Evolutionary conservation across 371 early-diverging fungal species (phyloP), one percentile per base, ranked within the genome.

Genomic region (Haplosporangium sp.): DNA sequence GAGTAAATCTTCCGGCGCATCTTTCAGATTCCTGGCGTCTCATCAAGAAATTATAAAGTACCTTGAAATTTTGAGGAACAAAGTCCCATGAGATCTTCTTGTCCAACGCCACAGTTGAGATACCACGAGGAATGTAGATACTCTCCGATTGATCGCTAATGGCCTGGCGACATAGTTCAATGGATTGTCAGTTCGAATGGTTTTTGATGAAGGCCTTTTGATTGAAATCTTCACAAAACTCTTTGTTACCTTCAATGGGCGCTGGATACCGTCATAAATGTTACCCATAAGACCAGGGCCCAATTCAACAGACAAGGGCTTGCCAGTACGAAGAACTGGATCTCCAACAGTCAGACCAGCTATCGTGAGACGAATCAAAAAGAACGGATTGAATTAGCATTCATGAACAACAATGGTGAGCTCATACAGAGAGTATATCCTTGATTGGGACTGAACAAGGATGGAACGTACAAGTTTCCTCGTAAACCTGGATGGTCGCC

Each of bases 191-290:
- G n/a, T n/a, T n/a, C n/a, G n/a, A n/a, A n/a, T n/a, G n/a, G n/a
- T n/a, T n/a, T n/a, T n/a, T n/a, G n/a, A n/a, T n/a, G n/a, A n/a
- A n/a, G n/a, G n/a, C n/a, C n/a, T n/a, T n/a, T n/a, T n/a, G n/a
- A n/a, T n/a, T n/a, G n/a, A n/a, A n/a, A n/a, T n/a, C n/a, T n/a
- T n/a, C n/a, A n/a, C n/a, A n/a, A n/a, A n/a, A n/a, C n/a, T n/a
- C n/a, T n/a, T n/a, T n/a, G n/a, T 52, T 66, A 91, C 91, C 86
- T 96, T 94, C 63, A 99, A 89, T 40, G 99, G 99, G 68, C 99
- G 94, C 84, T 99, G 99, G 82, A 99, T 99, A 81, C 99, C 99
- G 83, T 99, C 99, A 83, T 95, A 99, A 69, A 99, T 99, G 88
- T 99, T 99, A 73, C 93, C 91, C 92, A 97, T 95, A 46, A 99